phyloP scores from a whole-genome alignment of 345 rosid species.

The Aegle marmelos region DNA sequence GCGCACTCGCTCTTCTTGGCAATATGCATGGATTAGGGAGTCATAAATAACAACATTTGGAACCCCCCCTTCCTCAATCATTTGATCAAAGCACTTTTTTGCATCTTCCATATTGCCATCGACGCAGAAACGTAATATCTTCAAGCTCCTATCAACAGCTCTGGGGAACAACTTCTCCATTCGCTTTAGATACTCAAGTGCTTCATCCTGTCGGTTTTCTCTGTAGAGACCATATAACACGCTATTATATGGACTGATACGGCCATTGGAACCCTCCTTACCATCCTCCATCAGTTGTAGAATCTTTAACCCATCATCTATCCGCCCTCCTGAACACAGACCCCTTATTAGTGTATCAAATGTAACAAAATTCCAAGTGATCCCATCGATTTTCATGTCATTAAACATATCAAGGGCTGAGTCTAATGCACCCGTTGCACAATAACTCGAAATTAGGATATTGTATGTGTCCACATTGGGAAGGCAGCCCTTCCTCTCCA shows the following conservation, averaged over 20 bases:
- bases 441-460: slow-evolving; percentile 59
- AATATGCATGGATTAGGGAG: slow-evolving; percentile 51
- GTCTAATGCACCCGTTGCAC: slow-evolving; percentile 53
- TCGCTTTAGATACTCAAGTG: slow-evolving; percentile 50
- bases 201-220: slow-evolving; percentile 53
- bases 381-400: slow-evolving; percentile 76
- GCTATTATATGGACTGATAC: slow-evolving; percentile 60
- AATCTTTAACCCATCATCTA: slow-evolving; percentile 57
- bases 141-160: slow-evolving; percentile 60
- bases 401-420: slow-evolving; percentile 59
- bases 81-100: slow-evolving; percentile 44
- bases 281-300: slow-evolving; percentile 71
- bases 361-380: slow-evolving; percentile 61
- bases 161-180: slow-evolving; percentile 70
- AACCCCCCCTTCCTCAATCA: slow-evolving; percentile 48
- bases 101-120: slow-evolving; percentile 50
- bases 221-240: slow-evolving; percentile 66
- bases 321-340: slow-evolving; percentile 50
- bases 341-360: slow-evolving; percentile 56
- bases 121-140: slow-evolving; percentile 48
- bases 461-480: slow-evolving; percentile 73
- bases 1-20: slow-evolving; percentile 38
- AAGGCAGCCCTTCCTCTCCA: slow-evolving; percentile 81
- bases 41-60: slow-evolving; percentile 54
- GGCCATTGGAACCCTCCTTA: slow-evolving; percentile 29